Evolutionary conservation across 1,284 basidiomycete species (phyloP).

Genomic region (Caloboletus firmus): DNA sequence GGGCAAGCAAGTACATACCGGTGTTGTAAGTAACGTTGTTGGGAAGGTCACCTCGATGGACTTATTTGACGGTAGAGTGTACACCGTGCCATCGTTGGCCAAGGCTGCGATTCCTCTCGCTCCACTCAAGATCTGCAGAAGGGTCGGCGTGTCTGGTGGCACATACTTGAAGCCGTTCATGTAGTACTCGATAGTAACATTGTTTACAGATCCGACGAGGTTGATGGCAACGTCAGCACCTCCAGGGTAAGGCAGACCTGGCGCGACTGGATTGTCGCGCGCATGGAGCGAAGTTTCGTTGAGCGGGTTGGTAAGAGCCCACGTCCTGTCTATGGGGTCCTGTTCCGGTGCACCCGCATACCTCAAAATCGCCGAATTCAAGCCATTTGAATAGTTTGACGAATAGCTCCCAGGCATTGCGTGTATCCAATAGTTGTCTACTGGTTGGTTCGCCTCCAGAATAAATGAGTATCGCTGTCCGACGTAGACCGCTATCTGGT

Average conservation of each 20-base stretch:
- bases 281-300: constrained; percentile 20
- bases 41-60: constrained; percentile 40
- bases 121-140: constrained; percentile 50
- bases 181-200: constrained; percentile 7
- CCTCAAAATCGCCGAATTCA: constrained; percentile 49
- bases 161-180: constrained; percentile 33
- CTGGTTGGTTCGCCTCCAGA: constrained; percentile 37
- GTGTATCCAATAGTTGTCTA: constrained; percentile 42
- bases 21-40: constrained; percentile 19
- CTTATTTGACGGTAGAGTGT: constrained; percentile 37
- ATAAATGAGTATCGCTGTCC: constrained; percentile 44
- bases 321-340: constrained; percentile 41
- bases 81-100: constrained; percentile 39
- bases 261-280: constrained; percentile 9
- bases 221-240: constrained; percentile 28
- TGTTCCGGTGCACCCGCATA: constrained; percentile 45
- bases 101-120: constrained; percentile 37
- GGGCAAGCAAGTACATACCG: constrained; percentile 12
- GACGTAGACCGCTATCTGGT: constrained; percentile 33
- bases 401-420: constrained; percentile 24
- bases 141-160: constrained; percentile 35
- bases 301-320: constrained; percentile 1
- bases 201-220: constrained; percentile 22
- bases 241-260: constrained; percentile 25
- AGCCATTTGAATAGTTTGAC: constrained; percentile 25